Conservation (phyloP, 2,329 filamentous ascomycete species). For the Bertia moriformis region DNA sequence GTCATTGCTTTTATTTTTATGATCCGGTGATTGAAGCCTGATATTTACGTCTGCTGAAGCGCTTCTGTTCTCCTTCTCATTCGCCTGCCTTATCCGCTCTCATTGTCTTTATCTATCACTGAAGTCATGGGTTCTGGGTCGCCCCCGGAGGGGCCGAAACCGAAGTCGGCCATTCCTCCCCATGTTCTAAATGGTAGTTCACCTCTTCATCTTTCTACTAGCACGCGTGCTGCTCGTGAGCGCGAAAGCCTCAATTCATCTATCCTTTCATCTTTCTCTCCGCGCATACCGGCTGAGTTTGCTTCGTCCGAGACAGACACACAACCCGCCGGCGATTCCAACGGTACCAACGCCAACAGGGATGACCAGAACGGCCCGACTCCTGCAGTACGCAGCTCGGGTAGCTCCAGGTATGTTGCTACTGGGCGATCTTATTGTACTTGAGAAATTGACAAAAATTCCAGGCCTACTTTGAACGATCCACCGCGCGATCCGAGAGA, state of each 20-base stretch:
- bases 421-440: too few species aligned
- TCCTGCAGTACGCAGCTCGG: too few species aligned
- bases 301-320: constrained; percentile 9
- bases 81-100: not conserved
- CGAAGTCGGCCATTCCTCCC: constrained; percentile 34
- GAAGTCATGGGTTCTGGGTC: constrained; percentile 27
- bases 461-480: constrained; percentile 21
- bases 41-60: too few species aligned
- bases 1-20: too few species aligned
- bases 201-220: constrained; percentile 26
- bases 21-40: too few species aligned
- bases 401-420: too few species aligned
- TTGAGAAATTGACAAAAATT: too few species aligned
- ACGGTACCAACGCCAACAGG: too few species aligned
- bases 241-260: constrained; percentile 40
- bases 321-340: constrained; percentile 3
- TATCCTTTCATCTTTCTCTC: constrained; percentile 39
- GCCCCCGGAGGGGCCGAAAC: constrained; percentile 25
- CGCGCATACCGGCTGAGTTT: constrained; percentile 26
- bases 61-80: too few species aligned
- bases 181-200: constrained; percentile 39
- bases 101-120: not conserved
- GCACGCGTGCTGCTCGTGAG: constrained; percentile 25
- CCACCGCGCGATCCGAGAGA: constrained; percentile 37
- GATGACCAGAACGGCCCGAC: too few species aligned